Percentiles rank a stretch among this genome's conserved stretches.
phyloP scores from a whole-genome alignment of 176 grass and related monocot genomes.

The Aegilops bicornis region DNA sequence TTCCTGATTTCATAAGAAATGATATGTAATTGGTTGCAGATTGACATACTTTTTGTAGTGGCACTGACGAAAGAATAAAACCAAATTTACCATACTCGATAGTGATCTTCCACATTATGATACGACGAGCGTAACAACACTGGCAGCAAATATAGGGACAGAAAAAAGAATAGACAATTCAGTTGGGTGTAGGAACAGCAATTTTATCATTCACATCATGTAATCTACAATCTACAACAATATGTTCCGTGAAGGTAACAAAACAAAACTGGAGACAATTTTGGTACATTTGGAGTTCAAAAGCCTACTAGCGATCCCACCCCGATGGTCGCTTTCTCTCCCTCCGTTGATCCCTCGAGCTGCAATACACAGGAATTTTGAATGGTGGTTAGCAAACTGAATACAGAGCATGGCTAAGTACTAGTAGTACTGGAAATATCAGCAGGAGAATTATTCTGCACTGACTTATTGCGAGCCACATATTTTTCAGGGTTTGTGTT shows the following conservation, averaged over 20 bases:
- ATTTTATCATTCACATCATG: conserved; percentile 39
- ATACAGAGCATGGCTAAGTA: neutral
- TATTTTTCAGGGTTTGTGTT: conserved; percentile 70
- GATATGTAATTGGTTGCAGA: neutral
- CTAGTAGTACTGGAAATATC: neutral
- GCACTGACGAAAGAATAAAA: neutral
- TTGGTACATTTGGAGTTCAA: conserved; percentile 3
- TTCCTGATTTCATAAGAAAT: neutral
- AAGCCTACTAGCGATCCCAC: conserved; percentile 82
- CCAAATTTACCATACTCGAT: neutral
- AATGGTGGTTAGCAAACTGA: conserved; percentile 8
- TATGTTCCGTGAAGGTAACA: neutral
- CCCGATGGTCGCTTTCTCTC: conserved; percentile 86
- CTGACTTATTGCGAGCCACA: neutral
- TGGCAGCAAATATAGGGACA: neutral
- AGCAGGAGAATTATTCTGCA: neutral
- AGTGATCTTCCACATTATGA: neutral
- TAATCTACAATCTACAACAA: conserved; percentile 46
- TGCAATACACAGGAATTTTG: conserved; percentile 47
- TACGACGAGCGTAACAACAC: neutral
- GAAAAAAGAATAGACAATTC: neutral
- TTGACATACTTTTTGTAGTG: neutral
- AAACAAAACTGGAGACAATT: neutral
- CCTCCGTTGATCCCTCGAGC: conserved; percentile 61
- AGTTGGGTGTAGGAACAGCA: conserved; percentile 17